A percentile compares a stretch with the other conserved stretches of the same genome.
Conservation (phyloP, 1,139 yeast genomes). For the Kurtzmaniella quercitrusa region DNA sequence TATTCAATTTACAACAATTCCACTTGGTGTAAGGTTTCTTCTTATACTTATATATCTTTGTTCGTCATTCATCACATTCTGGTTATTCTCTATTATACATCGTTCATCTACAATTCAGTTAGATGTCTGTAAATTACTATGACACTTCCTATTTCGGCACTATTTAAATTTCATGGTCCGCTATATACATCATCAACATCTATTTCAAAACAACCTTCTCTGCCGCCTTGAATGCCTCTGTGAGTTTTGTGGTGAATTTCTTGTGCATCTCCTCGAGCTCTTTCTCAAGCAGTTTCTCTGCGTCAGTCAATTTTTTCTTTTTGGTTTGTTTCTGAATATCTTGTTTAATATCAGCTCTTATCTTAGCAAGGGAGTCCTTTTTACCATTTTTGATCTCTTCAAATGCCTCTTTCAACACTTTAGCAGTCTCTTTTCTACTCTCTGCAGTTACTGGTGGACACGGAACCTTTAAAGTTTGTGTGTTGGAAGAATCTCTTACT, state of each 20-base stretch:
- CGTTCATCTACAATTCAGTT: too few species aligned
- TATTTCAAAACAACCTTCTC: constrained; percentile 47
- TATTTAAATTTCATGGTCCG: too few species aligned
- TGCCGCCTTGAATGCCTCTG: constrained; percentile 54
- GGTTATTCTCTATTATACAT: too few species aligned
- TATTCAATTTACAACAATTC: too few species aligned
- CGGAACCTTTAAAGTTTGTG: constrained; percentile 69
- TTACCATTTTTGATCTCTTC: constrained; percentile 62
- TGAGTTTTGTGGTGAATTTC: constrained; percentile 53
- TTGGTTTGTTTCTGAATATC: constrained; percentile 45
- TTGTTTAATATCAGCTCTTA: constrained; percentile 61
- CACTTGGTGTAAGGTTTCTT: too few species aligned
- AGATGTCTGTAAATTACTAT: too few species aligned
- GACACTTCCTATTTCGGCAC: too few species aligned
- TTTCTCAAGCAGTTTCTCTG: constrained; percentile 46
- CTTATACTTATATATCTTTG: too few species aligned
- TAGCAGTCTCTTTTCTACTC: constrained; percentile 53
- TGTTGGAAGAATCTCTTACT: constrained; percentile 65
- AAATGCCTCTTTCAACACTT: constrained; percentile 56
- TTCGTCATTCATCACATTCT: too few species aligned
- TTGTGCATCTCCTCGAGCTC: constrained; percentile 70
- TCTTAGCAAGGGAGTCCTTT: constrained; percentile 50
- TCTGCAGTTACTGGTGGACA: constrained; percentile 76
- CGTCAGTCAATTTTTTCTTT: constrained; percentile 53
- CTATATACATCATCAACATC: not conserved